Percentiles rank a stretch among this genome's conserved stretches.
Conservation (phyloP, 2,329 filamentous ascomycete species). For the Teratosphaeria pseudoeucalypti region DNA sequence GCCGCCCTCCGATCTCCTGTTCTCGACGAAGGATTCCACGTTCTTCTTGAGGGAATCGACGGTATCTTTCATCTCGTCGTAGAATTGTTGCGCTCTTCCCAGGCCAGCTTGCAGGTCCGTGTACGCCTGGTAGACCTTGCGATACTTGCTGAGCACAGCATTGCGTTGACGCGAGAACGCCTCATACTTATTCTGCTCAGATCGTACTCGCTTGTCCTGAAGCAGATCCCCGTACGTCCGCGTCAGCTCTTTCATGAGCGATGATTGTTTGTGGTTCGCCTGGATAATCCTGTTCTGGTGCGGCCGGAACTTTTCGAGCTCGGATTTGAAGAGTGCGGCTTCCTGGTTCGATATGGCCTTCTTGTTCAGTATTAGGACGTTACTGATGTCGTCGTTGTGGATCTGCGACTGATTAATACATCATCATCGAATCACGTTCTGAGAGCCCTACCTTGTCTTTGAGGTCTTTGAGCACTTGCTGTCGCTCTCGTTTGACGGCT, state of each 20-base stretch:
- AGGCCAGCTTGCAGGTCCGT: slow-evolving; percentile 79
- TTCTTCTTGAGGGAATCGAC: slow-evolving; percentile 89
- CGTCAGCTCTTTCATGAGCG: slow-evolving; percentile 90
- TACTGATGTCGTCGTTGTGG: slow-evolving; percentile 93
- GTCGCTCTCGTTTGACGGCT: slow-evolving; percentile 80
- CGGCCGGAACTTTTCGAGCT: slow-evolving; percentile 93
- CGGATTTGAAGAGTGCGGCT: slow-evolving; percentile 81
- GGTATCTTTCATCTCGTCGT: slow-evolving; percentile 89
- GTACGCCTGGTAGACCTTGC: slow-evolving; percentile 85
- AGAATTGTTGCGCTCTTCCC: slow-evolving; percentile 82
- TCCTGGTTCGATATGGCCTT: slow-evolving; percentile 92
- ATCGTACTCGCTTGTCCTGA: slow-evolving; percentile 85
- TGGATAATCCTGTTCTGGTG: slow-evolving; percentile 86
- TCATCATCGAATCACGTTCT: background rate
- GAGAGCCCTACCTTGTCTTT: slow-evolving; percentile 73
- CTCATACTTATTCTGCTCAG: slow-evolving; percentile 94
- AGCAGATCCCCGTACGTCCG: slow-evolving; percentile 75
- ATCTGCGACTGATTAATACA: slow-evolving; percentile 45
- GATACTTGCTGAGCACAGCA: slow-evolving; percentile 75
- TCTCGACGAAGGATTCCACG: slow-evolving; percentile 93
- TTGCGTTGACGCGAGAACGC: slow-evolving; percentile 71
- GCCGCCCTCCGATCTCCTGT: slow-evolving; percentile 79
- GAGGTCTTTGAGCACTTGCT: slow-evolving; percentile 87
- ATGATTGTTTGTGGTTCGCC: slow-evolving; percentile 89
- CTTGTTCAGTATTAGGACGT: slow-evolving; percentile 94